Evolutionary conservation across 805 yeast species (phyloP), one percentile per base, ranked within the genome.

Genomic region (Pichia nakasei): DNA sequence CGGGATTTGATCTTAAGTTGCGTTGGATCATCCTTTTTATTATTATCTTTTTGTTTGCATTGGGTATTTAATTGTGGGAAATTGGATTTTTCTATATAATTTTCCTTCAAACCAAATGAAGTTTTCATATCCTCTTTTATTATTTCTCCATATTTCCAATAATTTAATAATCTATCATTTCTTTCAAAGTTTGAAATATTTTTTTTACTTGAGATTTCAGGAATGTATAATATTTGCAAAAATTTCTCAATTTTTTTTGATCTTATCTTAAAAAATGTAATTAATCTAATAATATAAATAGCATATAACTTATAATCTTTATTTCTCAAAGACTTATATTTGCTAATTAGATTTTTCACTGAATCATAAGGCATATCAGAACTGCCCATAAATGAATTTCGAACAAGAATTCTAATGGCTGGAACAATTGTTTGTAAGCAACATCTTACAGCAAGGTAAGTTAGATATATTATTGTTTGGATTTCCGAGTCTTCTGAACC

Each of bases 271-370:
- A 42, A 26, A 18, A 37, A 42, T 3, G 41, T 42, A 12, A 17
- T 18, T 4, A 42, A 3, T 37, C 44, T 42, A 5, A 42, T 24
- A 21, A 37, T 21, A 17, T 42, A 42, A 18, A 42, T 42, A 17
- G 37, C 44, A 33, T 31, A 37, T 3, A 37, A 3, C 19, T 37
- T 42, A n/a, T 19, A 20, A 9, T 42, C 37, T 18, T 29, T 15
- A 2, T n/a, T 32, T 11, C 22, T 20, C 12, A 42, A 5, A n/a
- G 19, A 24, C 5, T 37, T 17, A 20, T 31, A 42, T 8, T 18
- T 19, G 15, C 22, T 37, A 22, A 42, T 12, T 15, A 42, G 20
- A n/a, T 22, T 21, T 6, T 35, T 8, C 4, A 32, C 9, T 7
- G 39, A 22, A 31, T 42, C 37, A 31, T 42, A 42, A 1, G 24